Base-by-base conservation (phyloP, 768 basidiomycete species). In the Leccinum rimulosum region DNA sequence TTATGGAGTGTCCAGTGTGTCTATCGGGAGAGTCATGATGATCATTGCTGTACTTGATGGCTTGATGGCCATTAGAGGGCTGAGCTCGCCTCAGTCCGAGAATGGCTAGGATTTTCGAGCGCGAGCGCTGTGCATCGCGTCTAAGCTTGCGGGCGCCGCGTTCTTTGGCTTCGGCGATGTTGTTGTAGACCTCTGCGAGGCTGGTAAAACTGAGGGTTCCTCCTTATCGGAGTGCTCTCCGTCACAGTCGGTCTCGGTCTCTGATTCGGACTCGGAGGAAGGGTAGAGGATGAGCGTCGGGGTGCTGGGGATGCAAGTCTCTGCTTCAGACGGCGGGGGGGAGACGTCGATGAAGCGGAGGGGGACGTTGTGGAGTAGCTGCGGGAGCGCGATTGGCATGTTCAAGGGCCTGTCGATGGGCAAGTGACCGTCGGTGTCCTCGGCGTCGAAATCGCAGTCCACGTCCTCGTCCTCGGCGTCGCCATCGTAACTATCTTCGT, bases 101-200 rank as follows among this genome's bases (percentile, higher is more conserved):
- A 6, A 63, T 9, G 3, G 57, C 52, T 61, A 66, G 43, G 1
- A 33, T 31, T 49, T 60, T 66, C 3, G 48, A 6, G 40, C 49
- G 65, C 1, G 65, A 66, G 27, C 64, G 54, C 17, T 28, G 12
- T 3, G 52, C 52, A 48, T 58, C 48, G 52, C 65, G 65, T 56
- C 22, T 56, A 0, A 47, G 57, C 30, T 51, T 67, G 56, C 54
- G 58, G 4, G 17, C 9, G 7, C 35, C 50, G 17, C 19, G 52
- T 43, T 67, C 65, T 1, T 62, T 36, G 0, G 49, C 54, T 19
- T 58, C 56, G 25, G 38, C 31, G 2, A 38, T 2, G 30, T 55
- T 30, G 28, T 61, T n/a, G 50, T 45, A 45, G 28, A 6, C 22
- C 6, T 43, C 43, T 25, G 51, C 59, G 45, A 60, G 28, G 52